phyloP scores from a whole-genome alignment of 305 asterid species.

The Solanum chacoense region DNA sequence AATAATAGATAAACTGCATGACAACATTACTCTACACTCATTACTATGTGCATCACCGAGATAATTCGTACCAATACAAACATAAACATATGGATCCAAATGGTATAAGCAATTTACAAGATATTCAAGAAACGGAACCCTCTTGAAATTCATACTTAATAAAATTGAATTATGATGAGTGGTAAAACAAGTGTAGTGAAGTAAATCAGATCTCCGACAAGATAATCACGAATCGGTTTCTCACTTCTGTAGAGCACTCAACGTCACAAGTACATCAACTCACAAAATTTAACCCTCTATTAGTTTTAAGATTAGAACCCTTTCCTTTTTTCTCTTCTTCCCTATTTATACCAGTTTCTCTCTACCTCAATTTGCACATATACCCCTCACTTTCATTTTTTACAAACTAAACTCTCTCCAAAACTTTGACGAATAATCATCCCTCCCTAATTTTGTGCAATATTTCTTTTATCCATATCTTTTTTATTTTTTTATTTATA shows the following conservation, averaged over 20 bases:
- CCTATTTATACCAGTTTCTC: background rate
- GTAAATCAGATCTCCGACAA: background rate
- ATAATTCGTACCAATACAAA: background rate
- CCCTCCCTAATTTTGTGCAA: too few relatives aligned
- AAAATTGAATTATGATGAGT: background rate
- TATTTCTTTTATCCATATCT: too few relatives aligned
- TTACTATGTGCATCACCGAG: background rate
- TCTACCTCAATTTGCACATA: background rate
- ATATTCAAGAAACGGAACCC: background rate
- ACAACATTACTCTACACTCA: background rate
- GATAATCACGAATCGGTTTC: background rate
- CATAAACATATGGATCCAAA: background rate
- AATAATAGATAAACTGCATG: background rate
- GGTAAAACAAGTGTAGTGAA: background rate
- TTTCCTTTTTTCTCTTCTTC: background rate
- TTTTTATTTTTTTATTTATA: too few relatives aligned
- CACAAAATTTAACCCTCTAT: background rate
- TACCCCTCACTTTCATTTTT: background rate
- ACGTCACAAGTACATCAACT: background rate
- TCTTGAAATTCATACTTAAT: background rate
- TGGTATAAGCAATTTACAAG: background rate
- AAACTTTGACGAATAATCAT: too few relatives aligned
- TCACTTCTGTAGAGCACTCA: background rate
- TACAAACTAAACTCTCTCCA: too few relatives aligned
- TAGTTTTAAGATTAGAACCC: background rate